These are phyloP conservation scores for Aspergillus ochraceus DNA, from an alignment of 2,329 filamentous ascomycete species.

Conservation along the genomic window DNA sequence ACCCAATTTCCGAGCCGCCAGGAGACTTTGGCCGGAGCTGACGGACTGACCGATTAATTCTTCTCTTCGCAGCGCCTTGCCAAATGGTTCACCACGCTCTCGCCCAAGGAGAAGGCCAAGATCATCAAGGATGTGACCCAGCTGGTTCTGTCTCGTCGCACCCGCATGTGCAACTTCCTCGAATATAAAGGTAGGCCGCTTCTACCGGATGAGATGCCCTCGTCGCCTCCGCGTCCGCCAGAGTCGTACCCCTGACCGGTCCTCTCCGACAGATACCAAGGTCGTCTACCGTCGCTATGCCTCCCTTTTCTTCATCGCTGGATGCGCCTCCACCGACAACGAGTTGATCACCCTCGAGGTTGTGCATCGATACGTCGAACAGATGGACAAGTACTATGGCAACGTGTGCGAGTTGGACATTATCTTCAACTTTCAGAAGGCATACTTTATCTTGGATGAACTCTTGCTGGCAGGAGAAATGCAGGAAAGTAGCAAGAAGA, in stretches of 20 bases:
- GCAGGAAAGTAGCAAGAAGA: constrained; percentile 99
- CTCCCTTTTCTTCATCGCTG: constrained; percentile 98
- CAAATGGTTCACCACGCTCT: constrained; percentile 99
- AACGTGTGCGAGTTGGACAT: constrained; percentile 99
- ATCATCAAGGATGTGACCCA: constrained; percentile 99
- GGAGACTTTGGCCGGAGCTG: constrained; percentile 19
- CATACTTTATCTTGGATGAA: constrained; percentile 98
- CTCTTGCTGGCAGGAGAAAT: constrained; percentile 91
- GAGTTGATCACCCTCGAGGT: constrained; percentile 98
- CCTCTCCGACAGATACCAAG: constrained; percentile 73
- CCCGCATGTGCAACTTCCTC: constrained; percentile 99
- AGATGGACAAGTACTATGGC: constrained; percentile 99
- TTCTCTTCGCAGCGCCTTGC: constrained; percentile 73
- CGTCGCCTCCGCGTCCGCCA: not conserved
- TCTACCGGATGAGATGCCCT: not conserved
- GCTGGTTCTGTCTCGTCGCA: constrained; percentile 90
- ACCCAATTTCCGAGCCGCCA: constrained; percentile 29
- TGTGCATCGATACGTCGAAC: constrained; percentile 98
- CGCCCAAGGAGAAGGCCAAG: constrained; percentile 98
- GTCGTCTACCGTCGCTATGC: constrained; percentile 98
- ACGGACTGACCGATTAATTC: constrained; percentile 30
- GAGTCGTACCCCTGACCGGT: constrained; percentile 4
- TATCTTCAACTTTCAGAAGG: constrained; percentile 99
- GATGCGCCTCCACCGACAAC: constrained; percentile 95
- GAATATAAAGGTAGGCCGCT: constrained; percentile 83